Base-by-base conservation (phyloP, 1,284 basidiomycete species). In the Tilletia caries region DNA sequence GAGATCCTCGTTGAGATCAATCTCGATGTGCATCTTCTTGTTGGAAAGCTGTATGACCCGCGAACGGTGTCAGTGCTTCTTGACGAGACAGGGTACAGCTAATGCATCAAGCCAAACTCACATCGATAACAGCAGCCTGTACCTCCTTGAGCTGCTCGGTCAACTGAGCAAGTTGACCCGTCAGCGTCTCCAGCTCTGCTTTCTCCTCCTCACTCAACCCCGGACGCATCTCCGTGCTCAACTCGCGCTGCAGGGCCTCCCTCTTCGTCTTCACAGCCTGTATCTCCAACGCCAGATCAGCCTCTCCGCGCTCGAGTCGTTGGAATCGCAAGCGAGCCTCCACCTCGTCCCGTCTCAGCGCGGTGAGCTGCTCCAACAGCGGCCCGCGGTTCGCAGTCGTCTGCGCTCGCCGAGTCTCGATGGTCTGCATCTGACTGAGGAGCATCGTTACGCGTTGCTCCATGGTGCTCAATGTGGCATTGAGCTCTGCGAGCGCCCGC, bases 1-100 rank as follows among this genome's bases (percentile, higher is more conserved):
- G 20, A 98, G 86, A 74, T 90, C 90, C 81, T 98, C 95, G 73
- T 91, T 92, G 41, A 98, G 86, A 83, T 98, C 95, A 67, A 98
- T 95, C 83, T 97, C 92, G 27, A 97, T 85, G 15, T 90, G 85
- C 79, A 90, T 92, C 84, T 92, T 93, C 73, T 87, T 87, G 27
- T 89, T 88, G 46, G 91, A 89, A 68, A 95, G 84, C 92, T 96
- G 73, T 4, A 18, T 70, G 46, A 65, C 32, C 10, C 5, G 12
- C 2, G 37, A 15, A 62, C 64, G 52, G 52, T 54, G 41, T 15
- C 44, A 52, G 13, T 5, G 27, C 13, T 29, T 46, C 62, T 15
- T 4, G 33, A 5, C 8, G 23, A 25, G 1, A n/a, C 48, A 50
- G 48, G 6, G 48, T 18, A 20, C 12, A 50, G 23, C 20, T 18